Percentiles rank a stretch among this genome's conserved stretches.
These are phyloP conservation scores for Brachypodium distachyon DNA, from an alignment of 202 grass and related monocot genomes.

Conservation along the genomic window DNA sequence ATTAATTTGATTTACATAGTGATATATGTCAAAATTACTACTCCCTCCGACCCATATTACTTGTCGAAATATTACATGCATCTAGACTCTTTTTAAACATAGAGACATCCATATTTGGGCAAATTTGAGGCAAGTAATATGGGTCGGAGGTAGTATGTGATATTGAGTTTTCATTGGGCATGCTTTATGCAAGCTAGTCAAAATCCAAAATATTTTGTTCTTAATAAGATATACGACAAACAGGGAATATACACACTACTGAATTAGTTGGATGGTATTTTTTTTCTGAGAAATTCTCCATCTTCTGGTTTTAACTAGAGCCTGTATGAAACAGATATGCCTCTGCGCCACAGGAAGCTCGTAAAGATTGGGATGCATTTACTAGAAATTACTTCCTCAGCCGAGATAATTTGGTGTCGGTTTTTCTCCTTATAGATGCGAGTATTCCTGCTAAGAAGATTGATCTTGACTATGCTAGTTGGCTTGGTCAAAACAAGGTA, in stretches of 20 bases:
- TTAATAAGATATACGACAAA: neutral
- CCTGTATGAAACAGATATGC: constrained; percentile 69
- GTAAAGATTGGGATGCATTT: constrained; percentile 79
- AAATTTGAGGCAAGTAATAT: no score
- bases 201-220: neutral
- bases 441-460: constrained; percentile 98
- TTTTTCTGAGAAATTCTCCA: neutral
- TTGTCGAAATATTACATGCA: no score
- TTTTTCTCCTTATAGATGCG: constrained; percentile 96
- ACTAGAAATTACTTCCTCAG: constrained; percentile 84
- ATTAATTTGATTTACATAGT: neutral
- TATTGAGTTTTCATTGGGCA: neutral
- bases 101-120: no score
- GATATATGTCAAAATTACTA: neutral
- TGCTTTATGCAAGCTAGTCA: neutral
- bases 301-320: constrained; percentile 20
- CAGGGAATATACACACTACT: neutral
- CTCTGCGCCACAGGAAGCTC: constrained; percentile 65
- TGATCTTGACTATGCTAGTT: constrained; percentile 98
- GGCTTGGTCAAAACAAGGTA: constrained; percentile 94
- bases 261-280: neutral
- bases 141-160: no score
- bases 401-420: constrained; percentile 67
- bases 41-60: no score
- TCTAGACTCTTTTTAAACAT: no score